These are phyloP conservation scores for Platanus orientalis DNA, from an alignment of 164 flowering plant species.

Conservation along the genomic window DNA sequence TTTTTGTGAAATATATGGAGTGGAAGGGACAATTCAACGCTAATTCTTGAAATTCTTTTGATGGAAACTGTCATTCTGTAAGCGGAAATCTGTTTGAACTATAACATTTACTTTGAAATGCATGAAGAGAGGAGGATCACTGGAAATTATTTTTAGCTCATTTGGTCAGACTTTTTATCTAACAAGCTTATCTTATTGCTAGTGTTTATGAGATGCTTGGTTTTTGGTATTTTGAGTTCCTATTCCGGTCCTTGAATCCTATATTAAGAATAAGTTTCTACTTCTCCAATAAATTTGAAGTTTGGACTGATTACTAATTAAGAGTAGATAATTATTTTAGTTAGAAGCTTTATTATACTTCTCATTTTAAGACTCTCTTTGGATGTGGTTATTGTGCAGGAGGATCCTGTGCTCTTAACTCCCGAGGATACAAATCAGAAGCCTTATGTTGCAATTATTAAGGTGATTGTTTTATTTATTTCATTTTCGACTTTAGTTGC, in stretches of 20 bases:
- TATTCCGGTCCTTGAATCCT: neutral
- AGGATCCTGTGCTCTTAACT: constrained; percentile 78
- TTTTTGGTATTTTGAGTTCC: constrained; percentile 1
- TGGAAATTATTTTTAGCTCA: too few relatives aligned
- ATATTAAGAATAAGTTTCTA: neutral
- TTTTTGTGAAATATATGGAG: neutral
- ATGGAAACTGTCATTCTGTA: too few relatives aligned
- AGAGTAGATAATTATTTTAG: neutral
- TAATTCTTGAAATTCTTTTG: neutral
- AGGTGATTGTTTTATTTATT: constrained; percentile 38
- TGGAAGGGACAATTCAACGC: neutral
- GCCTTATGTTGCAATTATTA: constrained; percentile 95
- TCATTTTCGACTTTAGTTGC: too few relatives aligned
- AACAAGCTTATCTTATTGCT: too few relatives aligned
- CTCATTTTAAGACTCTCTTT: neutral
- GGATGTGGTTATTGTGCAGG: constrained; percentile 38
- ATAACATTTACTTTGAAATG: too few relatives aligned
- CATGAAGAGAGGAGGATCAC: too few relatives aligned
- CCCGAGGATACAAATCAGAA: constrained; percentile 70
- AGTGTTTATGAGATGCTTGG: neutral
- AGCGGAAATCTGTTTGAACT: too few relatives aligned
- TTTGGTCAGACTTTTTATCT: too few relatives aligned
- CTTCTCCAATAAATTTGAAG: neutral
- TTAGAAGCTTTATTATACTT: neutral
- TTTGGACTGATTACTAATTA: neutral